phyloP scores from a whole-genome alignment of 1,139 yeast genomes.

The Geotrichum klebahnii region DNA sequence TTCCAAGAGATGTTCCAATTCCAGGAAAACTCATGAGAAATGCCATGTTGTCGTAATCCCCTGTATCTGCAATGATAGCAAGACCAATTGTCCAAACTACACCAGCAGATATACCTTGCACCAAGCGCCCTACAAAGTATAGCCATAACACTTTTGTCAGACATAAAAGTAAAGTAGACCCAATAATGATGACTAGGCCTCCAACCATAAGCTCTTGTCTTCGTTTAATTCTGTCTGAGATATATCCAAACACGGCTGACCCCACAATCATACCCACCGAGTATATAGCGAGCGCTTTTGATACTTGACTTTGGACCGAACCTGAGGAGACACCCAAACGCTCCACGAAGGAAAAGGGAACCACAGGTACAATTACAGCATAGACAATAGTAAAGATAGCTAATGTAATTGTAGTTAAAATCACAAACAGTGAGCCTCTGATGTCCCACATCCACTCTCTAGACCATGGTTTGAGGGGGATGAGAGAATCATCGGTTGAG shows the following conservation, averaged over 20 bases:
- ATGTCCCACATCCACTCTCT: conserved; percentile 24
- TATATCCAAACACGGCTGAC: conserved; percentile 35
- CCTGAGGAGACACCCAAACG: conserved; percentile 33
- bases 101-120: conserved; percentile 41
- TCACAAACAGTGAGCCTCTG: conserved; percentile 35
- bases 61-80: conserved; percentile 38
- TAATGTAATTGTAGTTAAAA: conserved; percentile 33
- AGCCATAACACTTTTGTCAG: conserved; percentile 32
- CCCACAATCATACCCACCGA: conserved; percentile 38
- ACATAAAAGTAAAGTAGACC: conserved; percentile 35
- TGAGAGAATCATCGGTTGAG: too few species aligned
- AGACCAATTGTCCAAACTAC: conserved; percentile 42
- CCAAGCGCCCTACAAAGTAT: conserved; percentile 36
- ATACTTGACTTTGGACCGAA: conserved; percentile 34
- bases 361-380: conserved; percentile 38
- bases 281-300: conserved; percentile 37
- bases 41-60: conserved; percentile 31
- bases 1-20: conserved; percentile 36
- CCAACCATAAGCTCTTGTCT: conserved; percentile 35
- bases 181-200: conserved; percentile 36
- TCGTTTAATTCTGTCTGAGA: conserved; percentile 32
- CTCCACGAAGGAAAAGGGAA: conserved; percentile 36
- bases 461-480: conserved; percentile 9
- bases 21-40: conserved; percentile 37
- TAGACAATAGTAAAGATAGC: conserved; percentile 40